Evolutionary conservation across 2,329 filamentous ascomycete species (phyloP).

Genomic region (Claviceps monticola): DNA sequence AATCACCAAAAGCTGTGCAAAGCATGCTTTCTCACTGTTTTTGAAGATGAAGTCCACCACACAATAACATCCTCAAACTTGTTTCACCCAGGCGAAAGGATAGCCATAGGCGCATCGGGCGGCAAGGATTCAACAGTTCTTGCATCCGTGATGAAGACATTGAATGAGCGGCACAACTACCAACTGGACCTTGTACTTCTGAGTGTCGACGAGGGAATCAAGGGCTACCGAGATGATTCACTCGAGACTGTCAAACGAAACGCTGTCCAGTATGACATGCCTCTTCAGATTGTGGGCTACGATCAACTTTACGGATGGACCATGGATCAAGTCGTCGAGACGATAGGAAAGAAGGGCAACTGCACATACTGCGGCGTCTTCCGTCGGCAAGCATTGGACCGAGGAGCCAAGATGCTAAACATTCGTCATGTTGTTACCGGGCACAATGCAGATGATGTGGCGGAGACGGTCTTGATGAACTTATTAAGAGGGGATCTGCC

Average conservation of each 20-base stretch:
- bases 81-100: conserved; percentile 68
- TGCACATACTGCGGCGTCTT: conserved; percentile 99
- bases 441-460: conserved; percentile 94
- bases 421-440: conserved; percentile 94
- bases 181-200: conserved; percentile 74
- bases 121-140: conserved; percentile 97
- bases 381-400: conserved; percentile 80
- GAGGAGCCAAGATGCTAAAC: conserved; percentile 72
- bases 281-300: conserved; percentile 84
- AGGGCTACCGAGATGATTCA: conserved; percentile 89
- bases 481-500: conserved; percentile 80
- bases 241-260: conserved; percentile 95
- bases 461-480: conserved; percentile 97
- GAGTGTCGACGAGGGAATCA: conserved; percentile 94
- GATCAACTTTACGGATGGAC: conserved; percentile 95
- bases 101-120: conserved; percentile 91
- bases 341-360: conserved; percentile 94
- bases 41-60: conserved; percentile 88
- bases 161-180: conserved; percentile 83
- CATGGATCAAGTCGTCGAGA: conserved; percentile 96
- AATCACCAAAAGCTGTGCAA: conserved; percentile 91
- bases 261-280: conserved; percentile 79
- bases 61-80: conserved; percentile 74
- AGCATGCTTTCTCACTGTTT: conserved; percentile 70
- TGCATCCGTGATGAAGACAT: conserved; percentile 82